Conservation (phyloP, 164 flowering plant species). For the Chimonanthus praecox region DNA sequence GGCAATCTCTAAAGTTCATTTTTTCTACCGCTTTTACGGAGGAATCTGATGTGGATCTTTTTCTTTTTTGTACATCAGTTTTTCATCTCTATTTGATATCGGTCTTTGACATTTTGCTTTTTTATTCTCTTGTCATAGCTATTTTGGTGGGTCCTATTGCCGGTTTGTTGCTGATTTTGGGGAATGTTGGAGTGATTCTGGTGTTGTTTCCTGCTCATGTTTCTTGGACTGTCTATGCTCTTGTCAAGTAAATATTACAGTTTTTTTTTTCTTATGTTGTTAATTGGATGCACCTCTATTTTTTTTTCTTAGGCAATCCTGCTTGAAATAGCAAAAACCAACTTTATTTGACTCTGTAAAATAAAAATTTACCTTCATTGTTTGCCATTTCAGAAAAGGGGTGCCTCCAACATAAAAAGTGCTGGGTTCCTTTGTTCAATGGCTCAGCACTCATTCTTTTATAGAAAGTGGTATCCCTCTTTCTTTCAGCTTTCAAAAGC, state of each 20-base stretch:
- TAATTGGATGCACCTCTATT: neutral
- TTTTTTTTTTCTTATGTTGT: neutral
- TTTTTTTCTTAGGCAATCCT: neutral
- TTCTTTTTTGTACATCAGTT: neutral
- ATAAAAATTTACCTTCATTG: too few relatives aligned
- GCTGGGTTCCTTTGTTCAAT: too few relatives aligned
- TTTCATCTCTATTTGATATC: neutral
- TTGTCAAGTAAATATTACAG: slow-evolving; percentile 46
- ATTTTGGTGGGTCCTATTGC: slow-evolving; percentile 80
- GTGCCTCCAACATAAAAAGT: too few relatives aligned
- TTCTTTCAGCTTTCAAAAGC: too few relatives aligned
- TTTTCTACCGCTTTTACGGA: neutral
- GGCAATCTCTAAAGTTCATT: neutral
- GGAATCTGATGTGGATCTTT: neutral
- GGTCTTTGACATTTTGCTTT: neutral
- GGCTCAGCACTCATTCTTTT: too few relatives aligned
- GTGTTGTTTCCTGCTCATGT: slow-evolving; percentile 80
- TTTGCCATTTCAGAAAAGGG: too few relatives aligned
- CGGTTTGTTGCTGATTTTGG: slow-evolving; percentile 50
- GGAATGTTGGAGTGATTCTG: slow-evolving; percentile 66
- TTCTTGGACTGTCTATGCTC: slow-evolving; percentile 67
- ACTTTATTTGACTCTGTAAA: neutral
- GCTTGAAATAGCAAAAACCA: too few relatives aligned
- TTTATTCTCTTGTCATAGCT: slow-evolving; percentile 32
- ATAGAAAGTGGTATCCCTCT: too few relatives aligned